Evolutionary conservation across 495 filamentous ascomycete species (phyloP).

Genomic region (Parachaetomium inaequale): DNA sequence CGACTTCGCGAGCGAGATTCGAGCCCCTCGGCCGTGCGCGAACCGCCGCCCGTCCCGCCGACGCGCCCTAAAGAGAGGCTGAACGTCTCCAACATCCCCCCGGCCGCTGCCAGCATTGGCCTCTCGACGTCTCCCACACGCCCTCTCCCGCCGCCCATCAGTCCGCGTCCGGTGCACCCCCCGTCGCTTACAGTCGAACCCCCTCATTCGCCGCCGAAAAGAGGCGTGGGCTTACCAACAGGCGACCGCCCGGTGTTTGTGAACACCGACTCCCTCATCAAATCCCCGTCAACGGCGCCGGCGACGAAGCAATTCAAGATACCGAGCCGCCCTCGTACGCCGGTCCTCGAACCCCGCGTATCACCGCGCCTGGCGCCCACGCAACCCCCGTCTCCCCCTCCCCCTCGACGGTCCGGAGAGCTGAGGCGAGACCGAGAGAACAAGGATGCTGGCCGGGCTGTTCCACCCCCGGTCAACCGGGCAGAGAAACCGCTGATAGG

Average conservation of each 20-base stretch:
- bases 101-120: constrained; percentile 20
- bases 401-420: constrained; percentile 48
- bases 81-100: constrained; percentile 24
- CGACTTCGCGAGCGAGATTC: constrained; percentile 46
- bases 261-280: constrained; percentile 46
- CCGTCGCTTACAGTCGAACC: constrained; percentile 72
- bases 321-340: constrained; percentile 51
- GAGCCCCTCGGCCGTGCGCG: constrained; percentile 46
- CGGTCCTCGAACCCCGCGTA: constrained; percentile 41
- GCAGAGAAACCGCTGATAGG: constrained; percentile 71
- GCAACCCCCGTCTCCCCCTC: constrained; percentile 53
- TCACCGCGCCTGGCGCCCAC: constrained; percentile 42
- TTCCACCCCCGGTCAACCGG: constrained; percentile 70
- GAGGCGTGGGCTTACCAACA: constrained; percentile 34
- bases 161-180: constrained; percentile 54
- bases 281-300: constrained; percentile 48
- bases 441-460: constrained; percentile 32
- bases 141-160: constrained; percentile 33
- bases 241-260: constrained; percentile 42
- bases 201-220: constrained; percentile 68
- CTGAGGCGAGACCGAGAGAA: constrained; percentile 37
- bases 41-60: constrained; percentile 51
- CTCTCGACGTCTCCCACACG: constrained; percentile 30
- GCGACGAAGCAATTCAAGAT: constrained; percentile 51
- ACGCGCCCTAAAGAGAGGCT: constrained; percentile 40